Percentiles rank a stretch among this genome's conserved stretches.
Conservation (phyloP, 2,329 filamentous ascomycete species). For the Penicillium sp. region DNA sequence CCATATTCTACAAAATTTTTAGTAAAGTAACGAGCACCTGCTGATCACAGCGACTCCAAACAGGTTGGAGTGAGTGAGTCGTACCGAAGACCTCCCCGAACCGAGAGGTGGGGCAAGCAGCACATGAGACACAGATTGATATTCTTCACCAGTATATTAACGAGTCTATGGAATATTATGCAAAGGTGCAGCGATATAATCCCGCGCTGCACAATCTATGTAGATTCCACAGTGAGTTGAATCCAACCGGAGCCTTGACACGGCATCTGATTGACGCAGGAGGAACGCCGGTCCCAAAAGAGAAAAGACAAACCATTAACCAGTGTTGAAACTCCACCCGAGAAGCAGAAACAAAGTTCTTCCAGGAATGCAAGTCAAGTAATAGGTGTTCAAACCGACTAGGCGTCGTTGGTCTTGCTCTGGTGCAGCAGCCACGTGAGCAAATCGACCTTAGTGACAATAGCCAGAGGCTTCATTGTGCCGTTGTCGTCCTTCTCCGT, state of each 20-base stretch:
- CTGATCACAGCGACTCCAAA: constrained; percentile 27
- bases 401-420: constrained; percentile 30
- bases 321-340: constrained; percentile 20
- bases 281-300: constrained; percentile 12
- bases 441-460: constrained; percentile 96
- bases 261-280: constrained; percentile 3
- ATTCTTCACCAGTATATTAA: background rate
- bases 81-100: constrained; percentile 14
- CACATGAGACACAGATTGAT: background rate
- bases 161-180: constrained; percentile 1
- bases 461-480: constrained; percentile 73
- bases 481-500: constrained; percentile 68
- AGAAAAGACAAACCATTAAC: constrained; percentile 2
- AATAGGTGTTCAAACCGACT: background rate
- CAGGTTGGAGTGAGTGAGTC: background rate
- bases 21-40: constrained; percentile 52
- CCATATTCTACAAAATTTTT: constrained; percentile 2
- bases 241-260: constrained; percentile 14
- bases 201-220: constrained; percentile 11
- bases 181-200: background rate
- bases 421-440: constrained; percentile 85
- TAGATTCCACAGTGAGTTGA: constrained; percentile 16
- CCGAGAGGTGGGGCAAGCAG: background rate
- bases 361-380: constrained; percentile 12
- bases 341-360: constrained; percentile 1